Evolutionary conservation across 2,329 filamentous ascomycete genomes (phyloP), one percentile per base, ranked within the genome.

Genomic region (Huntiella moniliformis): DNA sequence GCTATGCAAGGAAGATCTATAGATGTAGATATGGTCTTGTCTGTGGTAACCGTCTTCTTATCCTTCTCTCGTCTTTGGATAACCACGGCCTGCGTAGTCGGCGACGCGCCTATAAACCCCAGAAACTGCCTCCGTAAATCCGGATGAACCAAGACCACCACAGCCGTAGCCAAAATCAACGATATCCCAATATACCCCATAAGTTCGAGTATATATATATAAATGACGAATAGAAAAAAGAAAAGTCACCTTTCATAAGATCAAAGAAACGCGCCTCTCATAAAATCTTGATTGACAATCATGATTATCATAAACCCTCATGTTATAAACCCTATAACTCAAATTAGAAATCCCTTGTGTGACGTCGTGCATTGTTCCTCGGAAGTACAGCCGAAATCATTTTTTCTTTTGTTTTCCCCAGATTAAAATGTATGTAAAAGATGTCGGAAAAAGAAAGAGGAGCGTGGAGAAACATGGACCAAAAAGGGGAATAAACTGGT

Each of bases 151-250:
- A 69, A 61, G 51, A 78, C 58, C 54, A 69, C 71, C 39, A 77
- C 65, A 46, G 78, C 60, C 1, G 74, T 74, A 38, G 69, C 74
- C 52, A 79, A 57, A 54, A 79, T 64, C 51, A 80, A 63, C n/a
- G 74, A 74, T 51, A 78, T 59, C 52, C 72, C 74, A 51, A 79
- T 54, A 54, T 75, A 57, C 51, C 64, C 70, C 73, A 77, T 77
- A 45, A 46, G 54, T 47, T 10, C 18, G n/a, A n/a, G 11, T 11
- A 38, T 12, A 1, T 36, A n/a, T 17, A 15, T 13, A 12, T 5
- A 13, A 22, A 41, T 5, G 11, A 41, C n/a, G 8, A 34, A 15
- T 1, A 33, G 4, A 43, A 44, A 22, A 35, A 35, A 33, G 34
- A 43, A 1, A 28, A 28, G 22, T 28, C 22, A 28, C 6, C 22